These are phyloP conservation scores for Linum trigynum DNA, from an alignment of 345 rosid species.

Conservation along the genomic window DNA sequence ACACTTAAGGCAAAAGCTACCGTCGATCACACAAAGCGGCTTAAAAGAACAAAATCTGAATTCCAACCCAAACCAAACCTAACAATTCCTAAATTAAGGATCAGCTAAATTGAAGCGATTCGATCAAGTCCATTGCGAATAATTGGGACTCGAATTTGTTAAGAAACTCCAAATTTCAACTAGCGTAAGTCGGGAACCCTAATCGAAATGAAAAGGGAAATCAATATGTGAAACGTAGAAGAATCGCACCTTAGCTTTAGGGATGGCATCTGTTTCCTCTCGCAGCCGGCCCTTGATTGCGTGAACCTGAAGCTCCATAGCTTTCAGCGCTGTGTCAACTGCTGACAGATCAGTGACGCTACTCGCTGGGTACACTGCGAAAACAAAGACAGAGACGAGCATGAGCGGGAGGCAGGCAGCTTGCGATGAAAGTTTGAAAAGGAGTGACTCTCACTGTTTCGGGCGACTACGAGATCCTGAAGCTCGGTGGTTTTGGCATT, in stretches of 20 bases:
- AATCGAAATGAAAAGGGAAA: background rate
- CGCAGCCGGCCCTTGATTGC: conserved; percentile 63
- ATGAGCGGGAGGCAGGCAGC: background rate
- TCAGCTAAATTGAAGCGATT: background rate
- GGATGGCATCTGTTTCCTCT: conserved; percentile 71
- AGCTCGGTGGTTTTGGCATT: conserved; percentile 62
- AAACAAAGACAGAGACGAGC: background rate
- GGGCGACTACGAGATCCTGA: conserved; percentile 79
- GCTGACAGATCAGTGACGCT: conserved; percentile 57
- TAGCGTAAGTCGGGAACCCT: background rate
- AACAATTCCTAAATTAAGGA: background rate
- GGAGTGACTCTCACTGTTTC: conserved; percentile 56
- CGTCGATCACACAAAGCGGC: no score
- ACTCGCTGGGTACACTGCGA: conserved; percentile 80
- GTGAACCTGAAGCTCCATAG: conserved; percentile 76
- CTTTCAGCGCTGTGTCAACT: conserved; percentile 55
- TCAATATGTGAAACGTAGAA: background rate
- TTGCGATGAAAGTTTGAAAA: background rate
- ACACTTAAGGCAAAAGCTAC: background rate
- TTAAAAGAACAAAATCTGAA: background rate
- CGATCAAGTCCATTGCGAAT: no score
- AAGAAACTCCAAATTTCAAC: background rate
- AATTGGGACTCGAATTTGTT: no score
- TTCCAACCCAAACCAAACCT: background rate
- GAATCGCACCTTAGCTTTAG: conserved; percentile 64